Percentiles rank a stretch among this genome's conserved stretches.
phyloP scores from a whole-genome alignment of 2,329 filamentous ascomycete species.

The Teratosphaeria nubilosa region DNA sequence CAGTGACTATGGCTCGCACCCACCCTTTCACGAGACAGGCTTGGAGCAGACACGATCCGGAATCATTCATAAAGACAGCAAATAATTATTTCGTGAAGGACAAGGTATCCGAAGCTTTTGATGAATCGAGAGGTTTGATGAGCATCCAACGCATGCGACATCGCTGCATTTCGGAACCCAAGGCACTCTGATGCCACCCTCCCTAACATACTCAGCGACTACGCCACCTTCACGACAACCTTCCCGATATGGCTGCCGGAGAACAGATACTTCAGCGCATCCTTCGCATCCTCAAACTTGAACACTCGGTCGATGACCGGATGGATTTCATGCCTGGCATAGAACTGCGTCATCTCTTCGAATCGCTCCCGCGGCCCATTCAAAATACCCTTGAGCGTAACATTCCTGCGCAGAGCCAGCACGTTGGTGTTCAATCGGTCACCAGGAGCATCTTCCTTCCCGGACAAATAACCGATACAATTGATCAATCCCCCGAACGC shows the following conservation, averaged over 20 bases:
- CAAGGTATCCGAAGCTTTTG: conserved; percentile 9
- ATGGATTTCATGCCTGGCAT: conserved; percentile 30
- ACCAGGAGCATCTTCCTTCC: conserved; percentile 45
- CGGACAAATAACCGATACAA: conserved; percentile 35
- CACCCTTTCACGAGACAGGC: conserved; percentile 18
- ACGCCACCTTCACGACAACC: conserved; percentile 21
- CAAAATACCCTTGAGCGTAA: conserved; percentile 48
- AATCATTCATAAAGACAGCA: conserved; percentile 14
- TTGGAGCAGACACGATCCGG: conserved; percentile 17
- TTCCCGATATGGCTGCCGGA: conserved; percentile 31
- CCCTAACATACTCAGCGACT: neutral
- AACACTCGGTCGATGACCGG: conserved; percentile 34
- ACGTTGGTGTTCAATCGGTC: conserved; percentile 53
- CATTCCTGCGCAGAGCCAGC: conserved; percentile 39
- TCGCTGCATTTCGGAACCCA: neutral
- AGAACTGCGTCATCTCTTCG: conserved; percentile 34
- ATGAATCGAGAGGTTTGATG: neutral
- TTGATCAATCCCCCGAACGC: conserved; percentile 33
- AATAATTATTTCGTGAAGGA: conserved; percentile 10
- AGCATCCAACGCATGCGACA: too few species aligned
- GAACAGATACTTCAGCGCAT: conserved; percentile 26
- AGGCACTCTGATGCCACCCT: neutral
- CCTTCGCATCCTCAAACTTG: conserved; percentile 25
- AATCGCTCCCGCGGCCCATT: conserved; percentile 49
- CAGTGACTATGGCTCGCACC: conserved; percentile 11